A percentile compares a stretch with the other conserved stretches of the same genome.
These are phyloP conservation scores for Leptographium procerum DNA, from an alignment of 2,329 filamentous ascomycete species.

Conservation along the genomic window DNA sequence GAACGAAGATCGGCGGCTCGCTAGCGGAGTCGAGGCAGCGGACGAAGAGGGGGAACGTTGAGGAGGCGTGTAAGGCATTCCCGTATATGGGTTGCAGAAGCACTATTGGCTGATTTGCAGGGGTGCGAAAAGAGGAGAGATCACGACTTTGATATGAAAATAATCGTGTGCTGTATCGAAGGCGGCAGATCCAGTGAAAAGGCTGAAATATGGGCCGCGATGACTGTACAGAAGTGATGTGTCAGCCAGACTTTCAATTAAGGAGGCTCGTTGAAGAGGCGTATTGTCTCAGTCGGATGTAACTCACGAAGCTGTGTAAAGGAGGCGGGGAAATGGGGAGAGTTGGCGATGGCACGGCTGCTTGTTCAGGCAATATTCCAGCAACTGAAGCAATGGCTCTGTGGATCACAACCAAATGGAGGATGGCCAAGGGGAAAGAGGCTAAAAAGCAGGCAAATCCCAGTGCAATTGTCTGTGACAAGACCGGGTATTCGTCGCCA, in stretches of 20 bases:
- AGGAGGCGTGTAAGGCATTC: slow-evolving; percentile 85
- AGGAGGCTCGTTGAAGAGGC: neutral
- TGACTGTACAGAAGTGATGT: neutral
- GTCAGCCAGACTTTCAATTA: neutral
- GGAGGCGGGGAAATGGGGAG: neutral
- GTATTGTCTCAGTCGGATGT: neutral
- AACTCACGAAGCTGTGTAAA: neutral
- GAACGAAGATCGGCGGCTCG: slow-evolving; percentile 48
- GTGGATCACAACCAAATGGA: neutral
- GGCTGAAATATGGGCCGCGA: neutral
- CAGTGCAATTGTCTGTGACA: slow-evolving; percentile 16
- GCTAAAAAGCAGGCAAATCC: slow-evolving; percentile 1
- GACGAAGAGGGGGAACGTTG: slow-evolving; percentile 53
- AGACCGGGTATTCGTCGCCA: slow-evolving; percentile 13
- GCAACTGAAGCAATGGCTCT: slow-evolving; percentile 15
- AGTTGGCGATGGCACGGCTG: neutral
- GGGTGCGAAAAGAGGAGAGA: neutral
- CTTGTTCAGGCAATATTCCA: slow-evolving; percentile 21
- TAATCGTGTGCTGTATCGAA: neutral
- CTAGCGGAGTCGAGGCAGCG: slow-evolving; percentile 42
- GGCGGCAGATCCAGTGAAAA: neutral
- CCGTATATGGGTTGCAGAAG: slow-evolving; percentile 20
- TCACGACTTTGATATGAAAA: neutral
- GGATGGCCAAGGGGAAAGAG: neutral
- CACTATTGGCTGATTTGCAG: neutral